Percentiles rank a stretch among this genome's conserved stretches.
These are phyloP conservation scores for Geotrichum histeridarum DNA, from an alignment of 1,139 yeast genomes.

Conservation along the genomic window DNA sequence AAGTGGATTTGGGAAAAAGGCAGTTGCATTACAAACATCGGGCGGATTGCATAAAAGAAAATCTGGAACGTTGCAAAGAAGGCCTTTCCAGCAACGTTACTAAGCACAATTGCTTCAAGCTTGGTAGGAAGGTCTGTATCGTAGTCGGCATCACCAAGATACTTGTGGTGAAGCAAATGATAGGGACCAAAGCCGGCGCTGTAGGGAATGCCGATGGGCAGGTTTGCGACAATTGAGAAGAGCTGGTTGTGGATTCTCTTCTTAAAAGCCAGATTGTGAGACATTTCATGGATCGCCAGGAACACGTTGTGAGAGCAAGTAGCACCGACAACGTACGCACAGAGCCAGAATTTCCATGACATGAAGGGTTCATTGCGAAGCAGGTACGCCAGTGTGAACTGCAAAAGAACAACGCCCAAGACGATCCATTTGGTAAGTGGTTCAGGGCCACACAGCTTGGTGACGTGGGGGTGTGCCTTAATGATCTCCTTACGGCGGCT, in stretches of 20 bases:
- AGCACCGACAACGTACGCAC: constrained; percentile 79
- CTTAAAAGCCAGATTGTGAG: constrained; percentile 81
- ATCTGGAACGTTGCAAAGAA: constrained; percentile 88
- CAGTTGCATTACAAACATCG: constrained; percentile 76
- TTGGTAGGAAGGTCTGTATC: constrained; percentile 86
- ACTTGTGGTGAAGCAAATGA: constrained; percentile 87
- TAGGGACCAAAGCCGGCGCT: constrained; percentile 89
- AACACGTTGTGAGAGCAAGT: constrained; percentile 80
- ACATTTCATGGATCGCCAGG: constrained; percentile 81
- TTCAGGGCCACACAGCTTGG: constrained; percentile 79
- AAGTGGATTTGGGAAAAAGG: constrained; percentile 71
- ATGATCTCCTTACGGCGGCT: constrained; percentile 67
- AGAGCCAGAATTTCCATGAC: constrained; percentile 50
- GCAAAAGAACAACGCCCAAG: constrained; percentile 56
- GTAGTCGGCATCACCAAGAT: constrained; percentile 75
- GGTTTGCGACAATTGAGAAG: constrained; percentile 69
- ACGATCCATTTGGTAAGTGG: constrained; percentile 79
- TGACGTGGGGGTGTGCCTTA: constrained; percentile 70
- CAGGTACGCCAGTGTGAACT: constrained; percentile 56
- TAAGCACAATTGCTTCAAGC: constrained; percentile 66
- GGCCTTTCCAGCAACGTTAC: constrained; percentile 78
- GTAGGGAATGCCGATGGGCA: constrained; percentile 87
- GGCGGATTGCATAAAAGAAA: constrained; percentile 82
- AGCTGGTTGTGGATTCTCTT: constrained; percentile 71
- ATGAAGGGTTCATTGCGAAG: constrained; percentile 54